Percentiles rank a stretch among this genome's conserved stretches.
These are phyloP conservation scores for Yamadazyma aaseri DNA, from an alignment of 1,139 yeast species.

Conservation along the genomic window DNA sequence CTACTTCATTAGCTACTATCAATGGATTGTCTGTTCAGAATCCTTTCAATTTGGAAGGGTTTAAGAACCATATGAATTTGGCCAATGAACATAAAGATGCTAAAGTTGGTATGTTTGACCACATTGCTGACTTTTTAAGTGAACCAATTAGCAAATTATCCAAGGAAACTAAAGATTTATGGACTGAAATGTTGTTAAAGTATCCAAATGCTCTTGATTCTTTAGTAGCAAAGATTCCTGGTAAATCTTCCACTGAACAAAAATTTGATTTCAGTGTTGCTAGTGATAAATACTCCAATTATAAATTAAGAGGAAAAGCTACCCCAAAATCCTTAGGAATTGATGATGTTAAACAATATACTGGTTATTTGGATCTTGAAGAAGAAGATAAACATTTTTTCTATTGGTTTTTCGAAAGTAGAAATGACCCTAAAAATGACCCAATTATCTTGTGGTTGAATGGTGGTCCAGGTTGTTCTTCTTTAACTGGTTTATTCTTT, in stretches of 20 bases:
- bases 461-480: constrained; percentile 49
- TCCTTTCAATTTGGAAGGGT: constrained; percentile 21
- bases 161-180: constrained; percentile 47
- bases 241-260: constrained; percentile 37
- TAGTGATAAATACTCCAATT: constrained; percentile 47
- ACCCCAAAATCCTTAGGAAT: constrained; percentile 64
- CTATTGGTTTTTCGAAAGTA: constrained; percentile 45
- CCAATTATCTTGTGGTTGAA: constrained; percentile 47
- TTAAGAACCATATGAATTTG: constrained; percentile 31
- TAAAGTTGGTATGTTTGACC: constrained; percentile 21
- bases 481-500: constrained; percentile 43
- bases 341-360: constrained; percentile 76
- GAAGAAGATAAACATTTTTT: constrained; percentile 77
- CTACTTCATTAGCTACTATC: constrained; percentile 23
- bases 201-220: constrained; percentile 53
- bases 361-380: constrained; percentile 84
- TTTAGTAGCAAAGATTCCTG: constrained; percentile 53
- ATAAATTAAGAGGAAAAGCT: constrained; percentile 60
- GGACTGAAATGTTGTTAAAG: constrained; percentile 60
- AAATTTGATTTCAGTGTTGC: constrained; percentile 58
- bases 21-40: constrained; percentile 35
- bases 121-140: constrained; percentile 40
- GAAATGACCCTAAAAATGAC: constrained; percentile 45
- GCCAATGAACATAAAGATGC: constrained; percentile 17
- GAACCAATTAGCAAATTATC: constrained; percentile 49